Evolutionary conservation across 1,284 basidiomycete genomes (phyloP).

Genomic region (Mrakiaceae sp.): DNA sequence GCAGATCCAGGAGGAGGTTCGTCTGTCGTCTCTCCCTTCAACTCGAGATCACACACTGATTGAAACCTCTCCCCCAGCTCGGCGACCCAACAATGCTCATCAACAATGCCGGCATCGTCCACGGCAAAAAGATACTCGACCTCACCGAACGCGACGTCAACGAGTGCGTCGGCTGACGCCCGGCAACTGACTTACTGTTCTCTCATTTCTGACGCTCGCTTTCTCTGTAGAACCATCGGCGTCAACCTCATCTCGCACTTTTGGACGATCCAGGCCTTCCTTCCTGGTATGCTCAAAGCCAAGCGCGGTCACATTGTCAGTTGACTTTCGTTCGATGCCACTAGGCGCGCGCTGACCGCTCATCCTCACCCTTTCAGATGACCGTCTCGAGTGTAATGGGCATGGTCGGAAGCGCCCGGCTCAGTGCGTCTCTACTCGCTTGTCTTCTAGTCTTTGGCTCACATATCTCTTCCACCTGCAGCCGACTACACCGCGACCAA

Average conservation of each 20-base stretch:
- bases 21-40: conserved; percentile 11
- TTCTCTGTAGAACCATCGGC: conserved; percentile 58
- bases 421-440: conserved; percentile 47
- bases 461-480: conserved; percentile 28
- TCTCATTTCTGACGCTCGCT: neutral
- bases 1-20: conserved; percentile 60
- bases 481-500: conserved; percentile 84
- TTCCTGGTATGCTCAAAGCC: conserved; percentile 70
- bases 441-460: neutral
- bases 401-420: conserved; percentile 59
- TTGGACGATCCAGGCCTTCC: conserved; percentile 81
- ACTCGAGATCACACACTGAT: conserved; percentile 4
- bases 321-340: conserved; percentile 12
- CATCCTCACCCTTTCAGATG: conserved; percentile 39
- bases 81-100: conserved; percentile 80
- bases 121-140: conserved; percentile 75
- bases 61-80: conserved; percentile 40
- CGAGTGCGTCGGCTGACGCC: conserved; percentile 45
- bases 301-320: conserved; percentile 73
- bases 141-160: conserved; percentile 62
- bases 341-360: neutral
- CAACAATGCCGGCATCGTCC: conserved; percentile 90
- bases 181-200: neutral
- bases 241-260: conserved; percentile 83
- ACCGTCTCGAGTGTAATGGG: conserved; percentile 76